These are phyloP conservation scores for Begonia loranthoides DNA, from an alignment of 306 rosid genomes.

Conservation along the genomic window DNA sequence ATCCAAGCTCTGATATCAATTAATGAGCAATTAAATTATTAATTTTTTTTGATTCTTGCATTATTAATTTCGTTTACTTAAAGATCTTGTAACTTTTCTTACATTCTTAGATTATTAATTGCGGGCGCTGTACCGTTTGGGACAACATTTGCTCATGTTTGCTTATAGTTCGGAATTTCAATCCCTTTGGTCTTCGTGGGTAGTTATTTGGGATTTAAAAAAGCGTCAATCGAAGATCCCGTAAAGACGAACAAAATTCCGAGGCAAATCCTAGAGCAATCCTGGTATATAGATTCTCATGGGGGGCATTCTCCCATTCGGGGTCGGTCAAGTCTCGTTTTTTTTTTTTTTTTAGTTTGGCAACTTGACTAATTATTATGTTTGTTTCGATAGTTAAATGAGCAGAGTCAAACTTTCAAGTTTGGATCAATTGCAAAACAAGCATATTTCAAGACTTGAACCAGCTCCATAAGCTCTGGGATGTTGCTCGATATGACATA, in stretches of 20 bases:
- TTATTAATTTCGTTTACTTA: too few relatives aligned
- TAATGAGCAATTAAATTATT: too few relatives aligned
- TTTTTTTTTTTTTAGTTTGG: constrained; percentile 96
- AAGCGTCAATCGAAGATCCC: constrained; percentile 52
- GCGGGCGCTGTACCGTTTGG: constrained; percentile 99
- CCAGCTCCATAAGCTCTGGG: too few relatives aligned
- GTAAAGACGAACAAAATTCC: too few relatives aligned
- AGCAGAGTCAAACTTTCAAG: too few relatives aligned
- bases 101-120: too few relatives aligned
- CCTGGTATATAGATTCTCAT: constrained; percentile 82
- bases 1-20: too few relatives aligned
- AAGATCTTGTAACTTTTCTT: too few relatives aligned
- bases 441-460: constrained; percentile 79
- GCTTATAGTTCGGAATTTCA: constrained; percentile 87
- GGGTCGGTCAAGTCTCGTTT: constrained; percentile 82
- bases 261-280: constrained; percentile 82
- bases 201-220: constrained; percentile 55
- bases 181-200: constrained; percentile 77
- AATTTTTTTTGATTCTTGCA: too few relatives aligned
- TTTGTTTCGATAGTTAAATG: too few relatives aligned
- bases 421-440: constrained; percentile 76
- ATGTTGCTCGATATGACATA: too few relatives aligned
- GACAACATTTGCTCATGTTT: constrained; percentile 88
- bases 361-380: too few relatives aligned
- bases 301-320: constrained; percentile 87